These are phyloP conservation scores for Paxillus ammoniavirescens DNA, from an alignment of 768 basidiomycete species.

Conservation along the genomic window DNA sequence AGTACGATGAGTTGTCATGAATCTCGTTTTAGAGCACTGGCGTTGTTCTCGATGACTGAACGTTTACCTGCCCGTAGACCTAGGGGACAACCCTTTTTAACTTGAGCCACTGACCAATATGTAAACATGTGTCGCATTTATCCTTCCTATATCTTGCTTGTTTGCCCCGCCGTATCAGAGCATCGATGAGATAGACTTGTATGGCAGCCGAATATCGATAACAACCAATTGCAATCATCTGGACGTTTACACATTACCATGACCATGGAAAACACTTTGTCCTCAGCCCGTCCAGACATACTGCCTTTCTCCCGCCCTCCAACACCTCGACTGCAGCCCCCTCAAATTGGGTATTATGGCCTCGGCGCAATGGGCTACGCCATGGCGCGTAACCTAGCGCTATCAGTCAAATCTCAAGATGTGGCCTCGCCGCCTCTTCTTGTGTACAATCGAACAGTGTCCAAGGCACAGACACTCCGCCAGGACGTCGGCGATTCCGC, in stretches of 20 bases:
- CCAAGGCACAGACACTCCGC: constrained; percentile 51
- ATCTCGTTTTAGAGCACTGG: constrained; percentile 10
- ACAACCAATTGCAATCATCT: background rate
- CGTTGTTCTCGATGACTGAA: constrained; percentile 24
- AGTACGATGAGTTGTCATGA: background rate
- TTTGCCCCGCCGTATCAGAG: background rate
- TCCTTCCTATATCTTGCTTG: background rate
- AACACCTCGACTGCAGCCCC: constrained; percentile 37
- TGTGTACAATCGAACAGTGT: constrained; percentile 64
- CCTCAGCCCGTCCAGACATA: background rate
- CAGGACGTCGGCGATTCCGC: constrained; percentile 52
- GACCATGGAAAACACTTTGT: background rate
- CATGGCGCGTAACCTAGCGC: constrained; percentile 75
- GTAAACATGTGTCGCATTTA: background rate
- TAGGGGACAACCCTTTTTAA: background rate
- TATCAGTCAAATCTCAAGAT: constrained; percentile 35
- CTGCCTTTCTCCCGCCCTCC: constrained; percentile 51
- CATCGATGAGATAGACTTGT: background rate
- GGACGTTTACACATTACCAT: background rate
- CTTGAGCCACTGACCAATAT: background rate
- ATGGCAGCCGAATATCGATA: background rate
- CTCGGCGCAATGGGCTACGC: constrained; percentile 61
- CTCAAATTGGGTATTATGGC: constrained; percentile 36
- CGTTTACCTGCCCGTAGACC: background rate
- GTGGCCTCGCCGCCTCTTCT: constrained; percentile 48